Evolutionary conservation across 1,139 yeast species (phyloP), one percentile per base, ranked within the genome.

Genomic region (Hyphopichia wangnamkhiaoensis): DNA sequence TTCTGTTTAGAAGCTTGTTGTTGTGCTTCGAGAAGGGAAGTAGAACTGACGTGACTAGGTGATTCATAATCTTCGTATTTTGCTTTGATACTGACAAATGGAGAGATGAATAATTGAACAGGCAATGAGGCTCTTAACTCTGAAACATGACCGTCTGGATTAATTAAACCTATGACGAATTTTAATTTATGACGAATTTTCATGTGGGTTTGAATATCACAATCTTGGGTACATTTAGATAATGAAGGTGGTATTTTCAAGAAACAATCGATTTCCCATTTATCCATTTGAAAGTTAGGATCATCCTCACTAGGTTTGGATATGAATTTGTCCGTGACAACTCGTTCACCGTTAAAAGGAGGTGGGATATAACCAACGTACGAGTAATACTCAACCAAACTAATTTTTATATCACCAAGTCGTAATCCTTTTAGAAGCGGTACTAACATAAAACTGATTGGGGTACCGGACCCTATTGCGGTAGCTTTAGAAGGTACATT

Each of bases 401-500:
- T 74, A 35, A 89, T 73, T 45, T 76, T 80, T 39, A 89, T 76
- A 14, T 78, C 74, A 2, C 97, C 97, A 34, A 93, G 68, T 44
- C 71, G 74, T 36, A 93, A 70, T 0, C 96, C 96, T 59, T 93
- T 93, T 33, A 82, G 61, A 34, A 93, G 63, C 0, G 98, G 98
- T 1, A 86, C 86, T 53, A 93, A 61, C 52, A 79, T 71, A 54
- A 93, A 71, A 50, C 81, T 76, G 10, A 93, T 74, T 1, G 89
- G 86, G 2, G 87, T 73, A 0, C 79, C 68, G 0, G 95, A 82
- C 1, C 98, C 98, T 31, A 93, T 82, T 0, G 98, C 95, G 27
- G 89, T 79, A 0, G 98, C 96, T 56, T 87, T 84, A 13, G 91
- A 74, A 0, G 98, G 97, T 8, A 88, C 82, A 43, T 87, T 85